Base-by-base conservation (phyloP, 768 basidiomycete genomes). In the Collybia sordida region DNA sequence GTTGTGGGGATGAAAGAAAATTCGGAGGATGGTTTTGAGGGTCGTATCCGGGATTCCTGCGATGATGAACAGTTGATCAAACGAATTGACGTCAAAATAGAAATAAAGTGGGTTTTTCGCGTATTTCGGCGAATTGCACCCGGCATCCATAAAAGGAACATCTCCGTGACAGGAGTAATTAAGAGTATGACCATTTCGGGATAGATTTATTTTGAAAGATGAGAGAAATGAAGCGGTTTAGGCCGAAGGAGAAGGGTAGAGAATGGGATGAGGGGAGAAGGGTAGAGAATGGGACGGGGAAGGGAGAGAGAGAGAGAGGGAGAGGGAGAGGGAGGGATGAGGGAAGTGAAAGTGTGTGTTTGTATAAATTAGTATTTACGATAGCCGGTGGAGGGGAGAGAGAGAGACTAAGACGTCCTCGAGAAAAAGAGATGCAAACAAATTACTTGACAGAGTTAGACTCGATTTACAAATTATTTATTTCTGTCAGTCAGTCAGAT, bases 401-500 rank as follows among this genome's bases (percentile, higher is more conserved):
- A 5, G 6, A 11, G 27, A 11, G 27, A 27, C 27, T 31, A 4
- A 11, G n/a, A 65, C 55, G 62, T 67, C 63, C 62, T 71, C 67
- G 68, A 71, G 60, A 62, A 64, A 67, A 62, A 57, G 54, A 37
- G n/a, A 24, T 41, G 39, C 56, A 54, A 57, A 57, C 53, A 54
- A 45, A 55, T 58, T 54, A 55, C 52, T 55, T 58, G 45, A 3
- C 31, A 11, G 31, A 12, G 31, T 14, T 31, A 31, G 31, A 6
- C 6, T 31, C 31, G 31, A 31, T 31, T 31, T 31, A 31, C 14
- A 27, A 27, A 35, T 14, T 2, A 19, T 15, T 45, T 47, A 48
- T 46, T 47, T 50, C 52, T 65, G 65, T 66, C 70, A 68, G 67
- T 60, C 4, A 27, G 31, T 12, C 59, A 74, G 69, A 72, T 73